phyloP scores from a whole-genome alignment of 1,284 basidiomycete genomes.

The Moniliella sp. region DNA sequence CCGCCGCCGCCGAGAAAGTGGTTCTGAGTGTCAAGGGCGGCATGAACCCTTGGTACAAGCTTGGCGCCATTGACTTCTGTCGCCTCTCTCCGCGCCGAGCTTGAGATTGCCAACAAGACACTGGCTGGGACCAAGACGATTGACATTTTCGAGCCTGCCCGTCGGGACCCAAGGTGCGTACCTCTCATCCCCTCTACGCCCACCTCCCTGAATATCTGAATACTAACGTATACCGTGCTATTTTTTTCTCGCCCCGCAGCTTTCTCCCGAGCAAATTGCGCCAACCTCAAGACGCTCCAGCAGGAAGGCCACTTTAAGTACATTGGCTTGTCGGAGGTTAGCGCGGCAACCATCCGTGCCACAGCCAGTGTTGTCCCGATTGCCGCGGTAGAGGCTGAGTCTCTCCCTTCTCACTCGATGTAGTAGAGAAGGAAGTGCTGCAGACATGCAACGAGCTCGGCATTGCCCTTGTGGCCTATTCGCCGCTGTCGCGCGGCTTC shows the following conservation, averaged over 20 bases:
- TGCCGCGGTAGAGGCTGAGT: no score
- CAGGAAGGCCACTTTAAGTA: constrained; percentile 19
- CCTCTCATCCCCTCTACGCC: not conserved
- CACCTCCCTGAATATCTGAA: not conserved
- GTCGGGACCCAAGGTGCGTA: constrained; percentile 8
- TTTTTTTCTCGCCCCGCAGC: not conserved
- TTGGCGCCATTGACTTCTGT: no score
- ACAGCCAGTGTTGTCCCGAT: no score
- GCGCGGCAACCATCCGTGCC: constrained; percentile 11
- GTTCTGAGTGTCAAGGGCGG: constrained; percentile 42
- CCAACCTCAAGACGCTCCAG: constrained; percentile 10
- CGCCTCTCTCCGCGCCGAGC: constrained; percentile 11
- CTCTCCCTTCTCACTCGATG: no score
- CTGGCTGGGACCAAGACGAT: constrained; percentile 16
- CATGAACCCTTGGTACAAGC: constrained; percentile 5
- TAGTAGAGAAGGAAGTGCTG: no score
- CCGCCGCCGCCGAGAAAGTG: constrained; percentile 41
- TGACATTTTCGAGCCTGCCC: constrained; percentile 19
- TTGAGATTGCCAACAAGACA: constrained; percentile 7
- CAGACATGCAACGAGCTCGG: no score
- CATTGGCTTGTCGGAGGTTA: constrained; percentile 21
- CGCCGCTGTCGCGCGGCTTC: no score
- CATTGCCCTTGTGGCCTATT: no score
- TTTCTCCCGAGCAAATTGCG: constrained; percentile 8
- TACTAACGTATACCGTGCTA: no score